Evolutionary conservation across 768 basidiomycete species (phyloP), one percentile per base, ranked within the genome.

Genomic region (Myochromella boudieri): DNA sequence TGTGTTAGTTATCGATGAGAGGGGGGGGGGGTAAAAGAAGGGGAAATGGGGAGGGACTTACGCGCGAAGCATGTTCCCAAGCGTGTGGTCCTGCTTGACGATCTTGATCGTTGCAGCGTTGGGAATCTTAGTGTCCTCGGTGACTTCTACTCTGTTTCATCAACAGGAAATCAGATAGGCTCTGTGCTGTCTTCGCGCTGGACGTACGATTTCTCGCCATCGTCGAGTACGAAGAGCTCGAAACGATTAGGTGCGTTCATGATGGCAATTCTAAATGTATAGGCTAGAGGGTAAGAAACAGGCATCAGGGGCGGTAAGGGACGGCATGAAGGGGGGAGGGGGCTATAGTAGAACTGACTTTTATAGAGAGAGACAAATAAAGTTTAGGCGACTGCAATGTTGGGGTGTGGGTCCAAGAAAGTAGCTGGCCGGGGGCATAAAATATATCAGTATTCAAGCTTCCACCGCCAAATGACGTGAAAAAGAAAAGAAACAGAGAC

Each of bases 221-320:
- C 94, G 15, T 93, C 91, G 37, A 97, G 78, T 38, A 95, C 87
- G 31, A 28, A 55, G 15, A 51, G 44, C 38, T 97, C 94, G 61
- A 85, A 89, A 55, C 95, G 83, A 63, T 85, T 84, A n/a, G 93
- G 94, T 37, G 93, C 93, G 71, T 99, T 99, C 88, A 97, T 91
- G n/a, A 3, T 47, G 20, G 37, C 20, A 37, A 38, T 37, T 26
- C 34, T n/a, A n/a, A 22, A 7, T 25, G 20, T 34, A 33, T 8
- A 24, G 6, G 3, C 40, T 41, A 37, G n/a, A n/a, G n/a, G n/a
- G n/a, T n/a, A n/a, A n/a, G n/a, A n/a, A n/a, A n/a, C n/a, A n/a
- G n/a, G n/a, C n/a, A n/a, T n/a, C n/a, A n/a, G n/a, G n/a, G n/a
- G n/a, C n/a, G n/a, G n/a, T n/a, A n/a, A n/a, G n/a, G n/a, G n/a